A percentile compares a stretch with the other conserved stretches of the same genome.
These are phyloP conservation scores for Vitis rupestris DNA, from an alignment of 164 flowering plant genomes.

Conservation along the genomic window DNA sequence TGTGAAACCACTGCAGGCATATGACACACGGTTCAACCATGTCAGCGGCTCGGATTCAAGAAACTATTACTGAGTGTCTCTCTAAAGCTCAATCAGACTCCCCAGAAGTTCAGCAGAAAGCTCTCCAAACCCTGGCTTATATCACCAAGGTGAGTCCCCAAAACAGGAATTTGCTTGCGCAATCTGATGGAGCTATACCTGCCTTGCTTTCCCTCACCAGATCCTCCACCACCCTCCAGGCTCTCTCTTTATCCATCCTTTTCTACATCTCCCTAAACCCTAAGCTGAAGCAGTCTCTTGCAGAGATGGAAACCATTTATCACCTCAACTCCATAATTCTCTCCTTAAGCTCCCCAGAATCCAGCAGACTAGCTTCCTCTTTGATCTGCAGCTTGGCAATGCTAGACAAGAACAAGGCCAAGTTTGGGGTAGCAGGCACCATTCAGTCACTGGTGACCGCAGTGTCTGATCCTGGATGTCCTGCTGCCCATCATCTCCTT, in stretches of 20 bases:
- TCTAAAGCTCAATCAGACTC: constrained; percentile 31
- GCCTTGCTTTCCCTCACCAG: constrained; percentile 36
- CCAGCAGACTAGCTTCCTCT: constrained; percentile 46
- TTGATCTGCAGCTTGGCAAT: constrained; percentile 69
- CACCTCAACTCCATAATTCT: constrained; percentile 47
- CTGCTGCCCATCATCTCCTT: constrained; percentile 55
- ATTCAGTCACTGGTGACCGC: constrained; percentile 48
- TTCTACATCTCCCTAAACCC: constrained; percentile 71
- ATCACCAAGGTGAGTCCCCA: constrained; percentile 61
- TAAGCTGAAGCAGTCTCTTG: constrained; percentile 45
- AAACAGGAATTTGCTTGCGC: constrained; percentile 46
- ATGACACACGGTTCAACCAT: constrained; percentile 1
- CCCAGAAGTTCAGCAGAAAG: constrained; percentile 33
- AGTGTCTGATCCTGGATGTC: constrained; percentile 16
- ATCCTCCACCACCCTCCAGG: constrained; percentile 29
- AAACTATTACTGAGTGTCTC: constrained; percentile 25
- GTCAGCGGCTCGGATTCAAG: constrained; percentile 20
- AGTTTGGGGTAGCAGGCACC: constrained; percentile 67
- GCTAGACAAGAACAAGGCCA: constrained; percentile 74
- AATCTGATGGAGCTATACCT: constrained; percentile 42
- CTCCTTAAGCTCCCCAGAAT: constrained; percentile 32
- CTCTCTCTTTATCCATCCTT: constrained; percentile 52
- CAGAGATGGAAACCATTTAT: constrained; percentile 49
- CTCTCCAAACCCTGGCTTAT: constrained; percentile 39
- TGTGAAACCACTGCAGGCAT: neutral